Base-by-base conservation (phyloP, 2,329 filamentous ascomycete genomes). In the Epichloe festucae region DNA sequence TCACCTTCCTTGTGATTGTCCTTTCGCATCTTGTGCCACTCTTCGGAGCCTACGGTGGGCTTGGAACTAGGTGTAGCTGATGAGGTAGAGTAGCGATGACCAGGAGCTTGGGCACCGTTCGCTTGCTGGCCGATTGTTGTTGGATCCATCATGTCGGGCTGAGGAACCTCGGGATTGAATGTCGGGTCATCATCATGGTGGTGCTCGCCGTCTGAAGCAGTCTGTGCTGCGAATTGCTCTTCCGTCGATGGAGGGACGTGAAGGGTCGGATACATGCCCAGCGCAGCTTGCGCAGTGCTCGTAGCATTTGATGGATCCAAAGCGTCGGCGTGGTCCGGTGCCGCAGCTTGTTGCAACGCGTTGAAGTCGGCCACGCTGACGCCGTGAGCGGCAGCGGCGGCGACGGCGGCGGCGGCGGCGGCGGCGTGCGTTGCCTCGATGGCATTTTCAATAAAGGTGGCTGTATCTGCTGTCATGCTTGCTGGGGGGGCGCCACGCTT, bases 1-100 rank as follows among this genome's bases (percentile, higher is more conserved):
- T 63, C 70, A 93, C 91, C 93, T 77, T 97, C 91, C 79, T 98
- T 98, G 72, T 98, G 93, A 58, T 97, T 98, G 63, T 97, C 91
- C 65, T 95, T 93, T 55, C 93, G 82, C 61, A 95, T 84, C 67
- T 95, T 95, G 67, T 98, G 93, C 93, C 93, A 98, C 68, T 97
- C 91, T 50, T 95, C 89, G 2, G 89, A 93, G 2, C 93, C 93
- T n/a, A 97, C 93, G 6, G 84, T 81, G 7, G 90, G 90, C 68
- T 96, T 97, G 53, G 77, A 70, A 57, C 65, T 68, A 51, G 73
- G 67, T 57, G 72, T 67, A 57, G 73, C 59, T 11, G 70, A 57
- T 11, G 67, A 60, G 14, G 63, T 61, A 36, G 67, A 63, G 58
- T 69, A 73, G 55, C 65, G 60, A 57, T 58, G 55, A 3, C 47